phyloP scores from a whole-genome alignment of 2,329 filamentous ascomycete genomes.

The Aspergillus thermomutatus region DNA sequence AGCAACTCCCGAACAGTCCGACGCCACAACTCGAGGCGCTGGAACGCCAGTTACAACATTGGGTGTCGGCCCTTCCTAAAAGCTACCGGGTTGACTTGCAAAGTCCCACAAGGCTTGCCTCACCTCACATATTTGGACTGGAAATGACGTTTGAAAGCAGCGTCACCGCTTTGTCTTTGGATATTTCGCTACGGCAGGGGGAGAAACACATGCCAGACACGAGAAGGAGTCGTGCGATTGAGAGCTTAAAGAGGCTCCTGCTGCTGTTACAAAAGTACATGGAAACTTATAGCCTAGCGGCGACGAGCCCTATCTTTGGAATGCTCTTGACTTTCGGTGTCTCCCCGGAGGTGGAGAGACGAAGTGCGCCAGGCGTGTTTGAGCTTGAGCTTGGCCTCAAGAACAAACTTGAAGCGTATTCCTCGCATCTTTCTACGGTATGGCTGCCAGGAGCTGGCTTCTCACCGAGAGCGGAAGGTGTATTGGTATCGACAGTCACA shows the following conservation, averaged over 20 bases:
- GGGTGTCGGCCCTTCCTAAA: constrained; percentile 28
- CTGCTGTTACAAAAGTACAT: constrained; percentile 37
- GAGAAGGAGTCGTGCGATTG: constrained; percentile 27
- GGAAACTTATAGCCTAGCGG: constrained; percentile 40
- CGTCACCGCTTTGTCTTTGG: constrained; percentile 17
- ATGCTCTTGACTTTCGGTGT: constrained; percentile 36
- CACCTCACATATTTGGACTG: constrained; percentile 33
- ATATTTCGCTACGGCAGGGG: constrained; percentile 18
- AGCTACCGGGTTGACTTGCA: constrained; percentile 30
- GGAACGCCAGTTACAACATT: constrained; percentile 31
- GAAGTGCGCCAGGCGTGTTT: constrained; percentile 4
- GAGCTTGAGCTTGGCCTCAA: constrained; percentile 26
- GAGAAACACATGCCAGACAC: constrained; percentile 19
- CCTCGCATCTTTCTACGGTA: constrained; percentile 27
- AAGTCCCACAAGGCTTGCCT: constrained; percentile 19
- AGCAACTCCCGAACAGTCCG: constrained; percentile 20
- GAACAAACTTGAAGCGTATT: constrained; percentile 25
- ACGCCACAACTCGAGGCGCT: constrained; percentile 26
- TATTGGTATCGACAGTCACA: not conserved
- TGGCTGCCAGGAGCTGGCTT: constrained; percentile 18
- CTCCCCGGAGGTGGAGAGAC: constrained; percentile 11
- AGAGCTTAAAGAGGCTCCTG: constrained; percentile 34
- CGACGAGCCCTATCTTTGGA: constrained; percentile 40
- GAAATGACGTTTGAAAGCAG: constrained; percentile 34
- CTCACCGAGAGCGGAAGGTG: not conserved